Evolutionary conservation across 306 rosid genomes (phyloP).

Genomic region (Dalbergia cultrata): DNA sequence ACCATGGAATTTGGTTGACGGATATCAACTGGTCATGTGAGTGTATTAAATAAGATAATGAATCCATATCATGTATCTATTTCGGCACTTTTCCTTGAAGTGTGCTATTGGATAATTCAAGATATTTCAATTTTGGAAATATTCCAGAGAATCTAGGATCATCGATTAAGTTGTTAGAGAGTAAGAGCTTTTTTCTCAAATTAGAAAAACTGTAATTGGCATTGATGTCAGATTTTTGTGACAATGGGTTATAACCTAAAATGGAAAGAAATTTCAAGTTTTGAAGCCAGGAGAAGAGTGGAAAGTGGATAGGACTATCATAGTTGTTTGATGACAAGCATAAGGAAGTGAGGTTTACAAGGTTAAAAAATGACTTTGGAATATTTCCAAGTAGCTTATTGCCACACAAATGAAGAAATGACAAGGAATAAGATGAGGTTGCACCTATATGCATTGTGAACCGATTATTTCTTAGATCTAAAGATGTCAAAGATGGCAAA

Average conservation of each 20-base stretch:
- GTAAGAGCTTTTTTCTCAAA: background rate
- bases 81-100: constrained; percentile 24
- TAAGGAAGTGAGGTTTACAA: background rate
- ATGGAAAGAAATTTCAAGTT: background rate
- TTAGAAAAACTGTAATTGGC: background rate
- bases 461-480: background rate
- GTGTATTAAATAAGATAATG: background rate
- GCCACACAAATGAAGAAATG: background rate
- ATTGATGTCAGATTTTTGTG: background rate
- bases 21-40: constrained; percentile 35
- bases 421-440: background rate
- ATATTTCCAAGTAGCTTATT: constrained; percentile 31
- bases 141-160: background rate
- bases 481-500: background rate
- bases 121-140: background rate
- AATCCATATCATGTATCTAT: constrained; percentile 17
- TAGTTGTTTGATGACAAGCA: constrained; percentile 3
- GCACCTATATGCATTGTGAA: background rate
- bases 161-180: background rate
- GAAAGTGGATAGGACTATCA: background rate
- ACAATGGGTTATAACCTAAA: background rate
- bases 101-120: constrained; percentile 44
- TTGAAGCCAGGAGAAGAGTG: background rate
- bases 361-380: constrained; percentile 31
- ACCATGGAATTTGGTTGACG: background rate